Base-by-base conservation (phyloP, 1,139 yeast genomes). In the Scheffersomyces titani region DNA sequence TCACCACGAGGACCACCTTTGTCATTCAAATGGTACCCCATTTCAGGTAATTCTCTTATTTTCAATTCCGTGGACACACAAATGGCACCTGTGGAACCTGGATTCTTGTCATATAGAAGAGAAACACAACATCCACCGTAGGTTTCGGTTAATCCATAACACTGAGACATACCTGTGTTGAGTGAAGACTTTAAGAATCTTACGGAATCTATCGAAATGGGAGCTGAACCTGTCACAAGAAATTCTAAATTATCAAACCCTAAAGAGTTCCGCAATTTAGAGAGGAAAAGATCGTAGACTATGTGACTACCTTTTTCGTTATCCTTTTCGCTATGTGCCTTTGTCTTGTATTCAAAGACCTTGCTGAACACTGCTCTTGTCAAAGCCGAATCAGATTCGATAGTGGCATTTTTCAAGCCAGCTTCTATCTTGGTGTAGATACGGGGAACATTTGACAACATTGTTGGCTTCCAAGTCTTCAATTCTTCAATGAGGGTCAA, bases 121-220 rank as follows among this genome's bases (percentile, higher is more conserved):
- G 84, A 70, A 44, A 82, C 65, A 53, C 83, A 75, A 54, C 85
- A 69, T 16, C 92, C 93, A 5, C 91, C 90, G 71, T 86, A 85
- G 1, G 90, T 77, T 69, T 90, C 96, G 4, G 96, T 90, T 58
- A 88, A 75, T 1, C 96, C 96, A 68, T 89, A 90, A 21, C 96
- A 96, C 71, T 89, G 93, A 45, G 77, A 70, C 55, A 89, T 67
- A 21, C 88, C 89, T 55, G 82, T 69, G 54, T 83, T 84, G 49
- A 89, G 76, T 1, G 87, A 81, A n/a, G 86, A 84, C 66, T 83
- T 86, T 65, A 90, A 72, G 67, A 88, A 89, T 54, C 76, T 71
- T 52, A 87, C 73, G 11, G 91, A 86, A 46, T 82, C 85, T 20
- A 82, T 78, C 21, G 89, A 74, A 56, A 90, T 83, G 20, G 96